Evolutionary conservation across 176 grass and related monocot genomes (phyloP).

Genomic region (Hyparrhenia diplandra): DNA sequence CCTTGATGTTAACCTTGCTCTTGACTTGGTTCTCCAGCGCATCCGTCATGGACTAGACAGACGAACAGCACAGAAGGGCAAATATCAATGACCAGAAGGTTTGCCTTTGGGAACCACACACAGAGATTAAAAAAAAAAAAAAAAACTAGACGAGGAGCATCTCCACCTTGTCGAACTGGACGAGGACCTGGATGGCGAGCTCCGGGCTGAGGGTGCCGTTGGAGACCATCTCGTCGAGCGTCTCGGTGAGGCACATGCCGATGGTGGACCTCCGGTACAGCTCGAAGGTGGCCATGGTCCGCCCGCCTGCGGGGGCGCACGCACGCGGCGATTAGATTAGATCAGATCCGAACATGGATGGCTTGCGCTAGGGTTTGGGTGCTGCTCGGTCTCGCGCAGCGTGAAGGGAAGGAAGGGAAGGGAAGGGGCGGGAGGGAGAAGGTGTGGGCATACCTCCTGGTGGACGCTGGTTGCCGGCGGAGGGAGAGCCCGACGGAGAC

Average conservation of each 20-base stretch:
- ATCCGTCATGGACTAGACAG: conserved; percentile 86
- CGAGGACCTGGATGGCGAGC: conserved; percentile 92
- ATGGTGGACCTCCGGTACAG: conserved; percentile 83
- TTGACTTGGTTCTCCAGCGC: conserved; percentile 88
- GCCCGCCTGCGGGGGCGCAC: background rate
- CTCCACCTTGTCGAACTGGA: conserved; percentile 94
- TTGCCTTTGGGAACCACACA: background rate
- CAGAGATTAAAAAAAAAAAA: background rate
- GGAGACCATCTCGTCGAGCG: conserved; percentile 92
- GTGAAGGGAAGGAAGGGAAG: background rate
- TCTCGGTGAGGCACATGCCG: conserved; percentile 89
- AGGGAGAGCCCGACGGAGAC: background rate
- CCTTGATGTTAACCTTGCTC: conserved; percentile 89
- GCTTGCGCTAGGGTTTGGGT: background rate
- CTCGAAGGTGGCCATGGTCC: conserved; percentile 83
- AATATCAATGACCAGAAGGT: background rate
- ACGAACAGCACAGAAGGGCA: background rate
- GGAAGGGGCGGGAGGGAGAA: background rate
- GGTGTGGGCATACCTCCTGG: background rate
- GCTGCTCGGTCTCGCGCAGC: background rate
- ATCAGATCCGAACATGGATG: background rate
- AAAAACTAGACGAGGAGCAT: background rate
- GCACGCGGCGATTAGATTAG: background rate
- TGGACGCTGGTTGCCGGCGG: background rate
- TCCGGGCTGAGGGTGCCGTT: conserved; percentile 78